Base-by-base conservation (phyloP, 2,329 filamentous ascomycete species). In the Triangularia verruculosa region DNA sequence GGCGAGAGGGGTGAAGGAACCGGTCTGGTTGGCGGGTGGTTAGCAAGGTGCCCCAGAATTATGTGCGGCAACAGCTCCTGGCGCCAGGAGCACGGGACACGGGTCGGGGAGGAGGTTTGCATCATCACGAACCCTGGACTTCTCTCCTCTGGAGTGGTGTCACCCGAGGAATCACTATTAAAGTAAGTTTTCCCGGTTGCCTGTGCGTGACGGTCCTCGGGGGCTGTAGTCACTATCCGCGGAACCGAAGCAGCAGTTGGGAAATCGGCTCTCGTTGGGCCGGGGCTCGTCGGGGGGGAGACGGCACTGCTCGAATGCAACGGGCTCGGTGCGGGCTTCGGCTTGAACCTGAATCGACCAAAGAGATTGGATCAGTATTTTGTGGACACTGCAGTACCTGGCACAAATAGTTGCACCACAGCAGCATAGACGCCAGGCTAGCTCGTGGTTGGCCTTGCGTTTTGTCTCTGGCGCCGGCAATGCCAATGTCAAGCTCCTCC, bases 271-370 rank as follows among this genome's bases (percentile, higher is more conserved):
- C 74, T 75, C 61, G 72, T 75, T 65, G 78, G 77, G 67, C 77
- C 81, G 59, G 78, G 73, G 69, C 73, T 80, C 65, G 77, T 73
- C 59, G 79, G 76, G 65, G 77, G 76, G 70, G 79, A 80, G 57
- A 78, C 73, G 61, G 77, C 75, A 63, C 74, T 77, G 68, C 71
- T 79, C 62, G 78, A 77, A 64, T 79, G 78, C 56, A 84, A 75
- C 67, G 83, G 82, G 70, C 82, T 85, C 53, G 82, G 80, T 66
- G 79, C 75, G 62, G 77, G 73, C 71, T 78, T 80, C 72, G 79
- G 77, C 69, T 76, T 78, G 60, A 79, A 81, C 79, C 83, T 85
- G 71, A 59, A 61, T 65, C 69, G 69, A 64, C 70, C 69, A 66
- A 71, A 47, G 62, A 61, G 61, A 67, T 68, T 69, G 65, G 66